phyloP scores from a whole-genome alignment of 139 green algal genomes.

The Medakamo hakoo region DNA sequence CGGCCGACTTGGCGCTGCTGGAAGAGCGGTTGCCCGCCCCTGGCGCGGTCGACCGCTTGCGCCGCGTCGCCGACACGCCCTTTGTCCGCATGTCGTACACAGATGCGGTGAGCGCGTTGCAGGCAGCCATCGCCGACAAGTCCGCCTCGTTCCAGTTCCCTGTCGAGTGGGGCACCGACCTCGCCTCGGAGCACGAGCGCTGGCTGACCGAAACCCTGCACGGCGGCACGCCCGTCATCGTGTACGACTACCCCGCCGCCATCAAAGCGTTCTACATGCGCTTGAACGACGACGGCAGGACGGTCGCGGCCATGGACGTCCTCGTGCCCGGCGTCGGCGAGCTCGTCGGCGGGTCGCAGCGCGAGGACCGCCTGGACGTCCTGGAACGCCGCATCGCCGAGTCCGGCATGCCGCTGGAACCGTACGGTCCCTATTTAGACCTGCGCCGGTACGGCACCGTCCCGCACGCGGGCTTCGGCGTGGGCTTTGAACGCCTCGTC shows the following conservation, averaged over 20 bases:
- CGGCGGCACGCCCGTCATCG: conserved; percentile 68
- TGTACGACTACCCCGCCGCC: conserved; percentile 94
- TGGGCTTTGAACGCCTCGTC: conserved; percentile 96
- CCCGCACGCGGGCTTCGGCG: conserved; percentile 87
- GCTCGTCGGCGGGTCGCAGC: conserved; percentile 80
- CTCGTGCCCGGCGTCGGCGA: conserved; percentile 89
- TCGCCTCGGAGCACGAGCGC: conserved; percentile 78
- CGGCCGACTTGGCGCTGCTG: conserved; percentile 1
- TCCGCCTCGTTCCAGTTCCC: conserved; percentile 74
- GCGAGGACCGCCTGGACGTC: conserved; percentile 67
- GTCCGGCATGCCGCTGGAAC: conserved; percentile 49
- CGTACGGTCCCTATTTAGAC: conserved; percentile 91
- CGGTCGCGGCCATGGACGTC: conserved; percentile 97
- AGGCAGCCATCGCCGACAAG: conserved; percentile 37
- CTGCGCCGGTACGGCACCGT: conserved; percentile 81
- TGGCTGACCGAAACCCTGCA: conserved; percentile 82
- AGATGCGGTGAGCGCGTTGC: conserved; percentile 77
- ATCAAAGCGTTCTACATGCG: conserved; percentile 98
- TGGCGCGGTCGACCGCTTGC: background rate
- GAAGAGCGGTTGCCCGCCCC: background rate
- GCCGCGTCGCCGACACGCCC: conserved; percentile 45
- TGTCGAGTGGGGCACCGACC: conserved; percentile 23
- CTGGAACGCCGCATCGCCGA: conserved; percentile 50
- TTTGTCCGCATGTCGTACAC: conserved; percentile 89
- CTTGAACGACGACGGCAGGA: conserved; percentile 90